phyloP scores from a whole-genome alignment of 2,329 filamentous ascomycete genomes.

The Thielaviopsis musarum region DNA sequence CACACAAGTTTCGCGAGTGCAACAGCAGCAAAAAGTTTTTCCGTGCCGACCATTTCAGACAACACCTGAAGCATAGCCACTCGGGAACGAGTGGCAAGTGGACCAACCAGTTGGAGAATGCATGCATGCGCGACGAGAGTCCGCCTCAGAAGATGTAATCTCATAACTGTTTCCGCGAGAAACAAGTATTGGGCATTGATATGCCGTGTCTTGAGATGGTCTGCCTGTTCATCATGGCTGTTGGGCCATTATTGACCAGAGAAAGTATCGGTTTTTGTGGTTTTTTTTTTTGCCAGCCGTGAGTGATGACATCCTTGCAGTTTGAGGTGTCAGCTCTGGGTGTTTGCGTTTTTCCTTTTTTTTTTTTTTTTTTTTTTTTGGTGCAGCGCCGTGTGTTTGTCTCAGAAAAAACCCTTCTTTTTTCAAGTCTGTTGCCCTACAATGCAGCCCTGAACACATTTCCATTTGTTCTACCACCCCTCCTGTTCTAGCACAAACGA shows the following conservation, averaged over 20 bases:
- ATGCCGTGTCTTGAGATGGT: neutral
- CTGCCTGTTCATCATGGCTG: neutral
- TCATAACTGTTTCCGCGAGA: neutral
- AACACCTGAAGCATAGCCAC: slow-evolving; percentile 96
- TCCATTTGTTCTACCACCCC: neutral
- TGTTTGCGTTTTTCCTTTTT: neutral
- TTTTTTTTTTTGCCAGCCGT: neutral
- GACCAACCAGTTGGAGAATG: slow-evolving; percentile 95
- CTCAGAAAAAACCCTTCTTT: neutral
- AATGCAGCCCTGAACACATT: neutral
- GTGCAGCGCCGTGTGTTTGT: neutral
- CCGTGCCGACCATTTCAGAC: slow-evolving; percentile 90
- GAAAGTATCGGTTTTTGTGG: neutral
- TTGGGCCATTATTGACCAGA: neutral
- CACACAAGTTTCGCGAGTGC: slow-evolving; percentile 95
- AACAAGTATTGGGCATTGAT: neutral
- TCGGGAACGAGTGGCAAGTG: slow-evolving; percentile 93
- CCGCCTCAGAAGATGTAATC: slow-evolving; percentile 23
- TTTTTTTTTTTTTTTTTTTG: neutral
- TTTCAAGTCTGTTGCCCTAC: neutral
- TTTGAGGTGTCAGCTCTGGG: neutral
- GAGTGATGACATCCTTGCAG: neutral
- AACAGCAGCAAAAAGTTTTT: slow-evolving; percentile 98
- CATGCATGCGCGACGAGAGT: slow-evolving; percentile 86
- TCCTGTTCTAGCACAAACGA: neutral